A percentile compares a stretch with the other conserved stretches of the same genome.
phyloP scores from a whole-genome alignment of 2,329 filamentous ascomycete species.

The Niveomyces coronatus region DNA sequence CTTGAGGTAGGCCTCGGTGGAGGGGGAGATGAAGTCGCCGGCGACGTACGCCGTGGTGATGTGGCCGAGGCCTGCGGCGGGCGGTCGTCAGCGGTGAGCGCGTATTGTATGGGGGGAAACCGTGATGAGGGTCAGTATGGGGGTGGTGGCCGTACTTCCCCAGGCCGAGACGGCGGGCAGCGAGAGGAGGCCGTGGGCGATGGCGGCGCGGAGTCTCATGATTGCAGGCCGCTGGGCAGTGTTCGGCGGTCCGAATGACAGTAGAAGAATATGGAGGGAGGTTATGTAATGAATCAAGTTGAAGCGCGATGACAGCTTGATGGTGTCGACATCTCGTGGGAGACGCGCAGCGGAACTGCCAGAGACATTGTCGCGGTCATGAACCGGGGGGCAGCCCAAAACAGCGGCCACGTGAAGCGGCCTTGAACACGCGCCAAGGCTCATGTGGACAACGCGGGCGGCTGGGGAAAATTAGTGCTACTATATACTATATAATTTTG shows the following conservation, averaged over 20 bases:
- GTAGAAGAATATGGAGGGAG: neutral
- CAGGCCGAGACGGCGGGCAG: slow-evolving; percentile 20
- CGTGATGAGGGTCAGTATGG: no score
- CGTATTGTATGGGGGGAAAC: neutral
- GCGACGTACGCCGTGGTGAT: slow-evolving; percentile 56
- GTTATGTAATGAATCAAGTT: no score
- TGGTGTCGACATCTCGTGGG: no score
- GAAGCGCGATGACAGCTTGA: no score
- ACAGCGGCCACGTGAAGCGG: no score
- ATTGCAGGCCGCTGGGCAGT: neutral
- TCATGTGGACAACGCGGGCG: no score
- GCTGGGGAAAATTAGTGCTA: no score
- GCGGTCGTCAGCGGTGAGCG: neutral
- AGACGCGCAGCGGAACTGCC: no score
- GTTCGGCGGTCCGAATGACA: neutral
- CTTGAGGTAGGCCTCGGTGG: slow-evolving; percentile 48
- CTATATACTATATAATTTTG: no score
- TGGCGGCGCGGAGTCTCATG: slow-evolving; percentile 7
- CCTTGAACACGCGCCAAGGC: no score
- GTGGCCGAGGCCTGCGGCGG: slow-evolving; percentile 47
- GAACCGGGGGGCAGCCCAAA: no score
- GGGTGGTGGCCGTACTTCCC: slow-evolving; percentile 36
- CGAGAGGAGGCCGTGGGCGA: slow-evolving; percentile 4
- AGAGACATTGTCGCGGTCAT: no score
- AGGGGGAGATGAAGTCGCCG: slow-evolving; percentile 45